A percentile compares a stretch with the other conserved stretches of the same genome.
Evolutionary conservation across 2,329 filamentous ascomycete species (phyloP).

Genomic region (Sphaerostilbella broomeana): DNA sequence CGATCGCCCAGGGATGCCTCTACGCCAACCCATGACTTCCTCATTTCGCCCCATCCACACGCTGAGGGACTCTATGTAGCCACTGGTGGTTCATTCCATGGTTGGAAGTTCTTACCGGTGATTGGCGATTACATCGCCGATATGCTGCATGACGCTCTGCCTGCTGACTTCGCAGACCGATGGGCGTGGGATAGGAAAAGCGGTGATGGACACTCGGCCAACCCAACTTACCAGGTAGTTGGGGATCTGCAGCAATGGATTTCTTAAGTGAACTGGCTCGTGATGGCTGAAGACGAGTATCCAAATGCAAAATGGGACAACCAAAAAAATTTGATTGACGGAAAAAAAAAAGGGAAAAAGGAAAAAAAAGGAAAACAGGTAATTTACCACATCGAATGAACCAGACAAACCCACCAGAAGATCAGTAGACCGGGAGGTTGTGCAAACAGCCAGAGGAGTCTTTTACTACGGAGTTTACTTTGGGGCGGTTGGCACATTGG

Average conservation of each 20-base stretch:
- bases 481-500: no score
- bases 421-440: no score
- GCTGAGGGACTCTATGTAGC: conserved; percentile 51
- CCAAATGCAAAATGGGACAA: no score
- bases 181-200: conserved; percentile 43
- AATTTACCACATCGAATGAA: no score
- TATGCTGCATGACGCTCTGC: conserved; percentile 37
- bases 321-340: not conserved
- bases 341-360: conserved; percentile 1
- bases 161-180: conserved; percentile 31
- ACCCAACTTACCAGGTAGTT: conserved; percentile 36
- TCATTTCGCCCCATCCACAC: conserved; percentile 47
- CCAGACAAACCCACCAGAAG: no score
- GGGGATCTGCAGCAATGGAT: conserved; percentile 35
- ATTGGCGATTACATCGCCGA: conserved; percentile 54
- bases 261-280: conserved; percentile 22
- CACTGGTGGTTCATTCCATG: conserved; percentile 57
- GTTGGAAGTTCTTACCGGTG: conserved; percentile 58
- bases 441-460: conserved; percentile 14
- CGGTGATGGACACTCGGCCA: conserved; percentile 34
- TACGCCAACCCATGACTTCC: conserved; percentile 55
- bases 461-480: no score
- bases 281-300: no score
- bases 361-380: not conserved
- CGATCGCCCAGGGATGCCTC: conserved; percentile 47